A percentile compares a stretch with the other conserved stretches of the same genome.
phyloP scores from a whole-genome alignment of 139 green algal genomes.

The Micractinium sp. region DNA sequence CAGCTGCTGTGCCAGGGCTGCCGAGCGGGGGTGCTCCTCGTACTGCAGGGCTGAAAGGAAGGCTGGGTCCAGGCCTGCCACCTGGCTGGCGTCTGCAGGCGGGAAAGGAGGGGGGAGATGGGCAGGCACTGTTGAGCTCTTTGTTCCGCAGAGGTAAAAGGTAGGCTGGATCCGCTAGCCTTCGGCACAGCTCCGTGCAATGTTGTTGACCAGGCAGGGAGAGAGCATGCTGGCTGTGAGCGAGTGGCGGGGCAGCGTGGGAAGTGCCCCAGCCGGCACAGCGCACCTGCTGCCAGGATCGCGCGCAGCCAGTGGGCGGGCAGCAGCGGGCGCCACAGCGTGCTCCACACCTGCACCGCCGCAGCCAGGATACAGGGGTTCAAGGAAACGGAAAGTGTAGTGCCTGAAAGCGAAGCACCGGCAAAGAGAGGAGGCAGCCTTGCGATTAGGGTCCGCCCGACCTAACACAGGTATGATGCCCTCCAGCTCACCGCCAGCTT shows the following conservation, averaged over 20 bases:
- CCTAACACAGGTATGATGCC: not conserved
- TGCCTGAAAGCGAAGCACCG: too few species aligned
- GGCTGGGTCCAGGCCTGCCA: conserved; percentile 11
- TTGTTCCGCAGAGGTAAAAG: not conserved
- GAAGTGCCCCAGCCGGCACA: not conserved
- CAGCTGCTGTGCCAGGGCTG: not conserved
- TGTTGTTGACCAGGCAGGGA: too few species aligned
- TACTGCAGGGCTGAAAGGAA: conserved; percentile 21
- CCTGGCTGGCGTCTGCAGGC: conserved; percentile 10
- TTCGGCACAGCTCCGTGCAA: too few species aligned
- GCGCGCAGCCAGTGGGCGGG: conserved; percentile 35
- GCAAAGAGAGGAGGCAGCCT: too few species aligned
- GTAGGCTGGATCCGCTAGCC: too few species aligned
- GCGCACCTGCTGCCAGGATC: conserved; percentile 28
- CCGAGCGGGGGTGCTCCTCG: not conserved
- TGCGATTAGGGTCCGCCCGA: too few species aligned
- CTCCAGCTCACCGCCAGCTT: conserved; percentile 10
- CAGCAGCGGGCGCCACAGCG: conserved; percentile 35
- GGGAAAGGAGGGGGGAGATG: too few species aligned
- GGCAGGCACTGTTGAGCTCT: not conserved
- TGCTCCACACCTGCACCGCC: conserved; percentile 29
- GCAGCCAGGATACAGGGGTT: not conserved
- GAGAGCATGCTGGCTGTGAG: too few species aligned
- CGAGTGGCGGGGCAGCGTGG: not conserved
- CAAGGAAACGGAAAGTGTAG: not conserved